Base-by-base conservation (phyloP, 2,329 filamentous ascomycete species). In the Beauveria sp. region DNA sequence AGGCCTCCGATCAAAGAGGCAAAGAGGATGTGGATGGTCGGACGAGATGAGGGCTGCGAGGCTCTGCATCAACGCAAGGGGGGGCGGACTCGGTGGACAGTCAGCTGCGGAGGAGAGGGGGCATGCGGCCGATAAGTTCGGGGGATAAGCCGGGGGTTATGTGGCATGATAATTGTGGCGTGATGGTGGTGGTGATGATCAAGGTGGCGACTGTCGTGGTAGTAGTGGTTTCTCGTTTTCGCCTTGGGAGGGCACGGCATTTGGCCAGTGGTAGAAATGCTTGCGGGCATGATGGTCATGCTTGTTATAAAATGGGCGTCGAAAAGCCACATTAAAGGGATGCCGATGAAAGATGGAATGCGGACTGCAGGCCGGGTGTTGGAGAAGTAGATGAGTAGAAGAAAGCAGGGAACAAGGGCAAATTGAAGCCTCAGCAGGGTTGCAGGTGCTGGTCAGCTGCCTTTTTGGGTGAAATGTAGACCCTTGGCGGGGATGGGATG, bases 131-230 rank as follows among this genome's bases (percentile, higher is more conserved):
- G n/a, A 46, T 22, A 46, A 16, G 42, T 26, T 46, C 53, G 53
- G 53, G 53, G 53, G 26, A 57, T 57, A 57, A 57, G 54, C 43
- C 43, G 54, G 54, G 54, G 30, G 43, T 30, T 57, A 24, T 24
- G 42, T 56, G 53, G 16, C n/a, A 34, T 57, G 54, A 38, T 40
- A 9, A 18, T 26, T 18, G n/a, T 56, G 30, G 40, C 42, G 24
- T 30, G 42, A 46, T 55, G 22, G 6, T 24, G 28, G n/a, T 56
- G 26, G 14, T 46, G 42, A 14, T 22, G 53, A 28, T 56, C 26
- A 20, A 30, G 34, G 34, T 38, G 34, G 34, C 34, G 16, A 38
- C 34, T 16, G 34, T 38, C 2, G 9, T 22, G 30, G 50, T 52
- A 18, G 18, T 8, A 14, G 26, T 34, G 34, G 12, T 16, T 30